Conservation (phyloP, 2,329 filamentous ascomycete genomes). For the Aureobasidium zeae region DNA sequence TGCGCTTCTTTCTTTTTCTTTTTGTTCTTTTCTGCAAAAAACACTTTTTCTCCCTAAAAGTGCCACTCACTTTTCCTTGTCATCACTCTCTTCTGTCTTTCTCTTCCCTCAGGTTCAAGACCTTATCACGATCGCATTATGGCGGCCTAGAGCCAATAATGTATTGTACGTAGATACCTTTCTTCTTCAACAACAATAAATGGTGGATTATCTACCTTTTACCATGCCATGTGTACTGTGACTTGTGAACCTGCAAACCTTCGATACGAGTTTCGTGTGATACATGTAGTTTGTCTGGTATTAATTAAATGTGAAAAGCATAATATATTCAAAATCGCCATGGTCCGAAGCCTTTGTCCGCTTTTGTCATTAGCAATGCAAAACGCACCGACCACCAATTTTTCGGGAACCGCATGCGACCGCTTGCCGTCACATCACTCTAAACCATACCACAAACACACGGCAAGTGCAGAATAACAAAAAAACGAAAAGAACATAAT, state of each 20-base stretch:
- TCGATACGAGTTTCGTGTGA: too few relatives aligned
- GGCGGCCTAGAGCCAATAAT: conserved; percentile 11
- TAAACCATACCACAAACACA: not conserved
- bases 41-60: too few relatives aligned
- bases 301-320: too few relatives aligned
- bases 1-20: conserved; percentile 6
- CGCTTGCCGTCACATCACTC: not conserved
- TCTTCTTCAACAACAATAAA: not conserved
- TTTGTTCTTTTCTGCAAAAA: conserved; percentile 13
- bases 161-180: conserved; percentile 12
- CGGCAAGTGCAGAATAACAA: not conserved
- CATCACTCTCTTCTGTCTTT: not conserved
- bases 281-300: too few relatives aligned
- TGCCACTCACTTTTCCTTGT: not conserved
- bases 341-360: too few relatives aligned
- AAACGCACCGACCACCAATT: conserved; percentile 5
- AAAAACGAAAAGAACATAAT: conserved; percentile 15
- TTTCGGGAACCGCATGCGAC: not conserved
- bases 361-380: too few relatives aligned
- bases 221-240: too few relatives aligned
- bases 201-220: too few relatives aligned
- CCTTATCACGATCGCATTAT: conserved; percentile 12
- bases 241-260: not conserved
- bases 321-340: too few relatives aligned
- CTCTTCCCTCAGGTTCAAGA: not conserved